Conservation (phyloP, 208 protist species). For the Trypanosoma congolense region DNA sequence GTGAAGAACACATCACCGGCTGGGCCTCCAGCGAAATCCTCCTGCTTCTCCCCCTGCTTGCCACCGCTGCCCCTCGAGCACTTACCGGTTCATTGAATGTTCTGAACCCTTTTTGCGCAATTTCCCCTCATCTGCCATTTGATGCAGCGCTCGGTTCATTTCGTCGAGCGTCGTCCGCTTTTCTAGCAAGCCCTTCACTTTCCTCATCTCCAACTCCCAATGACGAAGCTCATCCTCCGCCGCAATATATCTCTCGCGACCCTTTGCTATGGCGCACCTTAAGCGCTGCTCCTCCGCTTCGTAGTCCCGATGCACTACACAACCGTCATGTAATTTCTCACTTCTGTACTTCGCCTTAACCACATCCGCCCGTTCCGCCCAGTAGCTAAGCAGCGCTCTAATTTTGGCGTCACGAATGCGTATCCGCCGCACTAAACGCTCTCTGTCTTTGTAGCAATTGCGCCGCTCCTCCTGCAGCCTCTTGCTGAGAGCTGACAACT, state of each 20-base stretch:
- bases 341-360: conserved; percentile 30
- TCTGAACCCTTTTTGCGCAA: neutral
- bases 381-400: conserved; percentile 26
- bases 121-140: neutral
- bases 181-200: conserved; percentile 16
- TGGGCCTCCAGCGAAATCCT: too few species aligned
- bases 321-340: conserved; percentile 22
- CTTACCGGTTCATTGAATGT: conserved; percentile 1
- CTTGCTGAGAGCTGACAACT: conserved; percentile 24
- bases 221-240: conserved; percentile 15
- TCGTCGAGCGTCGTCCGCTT: conserved; percentile 1
- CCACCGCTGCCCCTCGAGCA: too few species aligned
- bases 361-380: conserved; percentile 25
- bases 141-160: conserved; percentile 11
- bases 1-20: too few species aligned
- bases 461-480: conserved; percentile 20
- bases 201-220: conserved; percentile 17
- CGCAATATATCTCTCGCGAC: conserved; percentile 26
- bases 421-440: conserved; percentile 26
- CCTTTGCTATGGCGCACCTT: conserved; percentile 18
- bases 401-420: conserved; percentile 37
- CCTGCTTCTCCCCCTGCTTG: too few species aligned
- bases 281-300: conserved; percentile 29
- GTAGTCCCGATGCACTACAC: neutral
- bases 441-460: conserved; percentile 16